Percentiles rank a stretch among this genome's conserved stretches.
These are phyloP conservation scores for Rosa lucieae DNA, from an alignment of 306 rosid species.

Conservation along the genomic window DNA sequence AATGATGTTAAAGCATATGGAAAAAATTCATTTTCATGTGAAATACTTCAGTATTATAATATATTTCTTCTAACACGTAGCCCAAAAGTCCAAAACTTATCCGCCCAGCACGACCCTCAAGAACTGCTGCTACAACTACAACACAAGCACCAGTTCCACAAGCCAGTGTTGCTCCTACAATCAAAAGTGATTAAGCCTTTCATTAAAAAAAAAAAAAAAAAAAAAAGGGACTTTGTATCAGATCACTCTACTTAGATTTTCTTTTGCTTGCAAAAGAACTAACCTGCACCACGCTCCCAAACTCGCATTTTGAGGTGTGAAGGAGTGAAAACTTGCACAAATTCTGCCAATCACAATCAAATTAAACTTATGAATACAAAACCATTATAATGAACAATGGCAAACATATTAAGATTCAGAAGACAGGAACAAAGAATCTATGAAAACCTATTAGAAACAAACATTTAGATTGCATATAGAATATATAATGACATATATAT, in stretches of 20 bases:
- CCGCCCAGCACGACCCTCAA: slow-evolving; percentile 81
- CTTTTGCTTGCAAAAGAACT: slow-evolving; percentile 14
- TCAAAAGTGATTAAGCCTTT: no score
- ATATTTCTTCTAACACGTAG: no score
- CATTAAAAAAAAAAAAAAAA: no score
- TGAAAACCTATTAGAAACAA: no score
- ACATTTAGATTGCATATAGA: no score
- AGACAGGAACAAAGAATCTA: background rate
- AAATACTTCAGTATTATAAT: no score
- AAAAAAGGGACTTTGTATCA: background rate
- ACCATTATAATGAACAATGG: background rate
- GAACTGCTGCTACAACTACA: slow-evolving; percentile 84
- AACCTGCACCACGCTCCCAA: slow-evolving; percentile 99
- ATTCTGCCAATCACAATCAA: slow-evolving; percentile 55
- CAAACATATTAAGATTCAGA: background rate
- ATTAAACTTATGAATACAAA: slow-evolving; percentile 1
- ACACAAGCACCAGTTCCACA: slow-evolving; percentile 99
- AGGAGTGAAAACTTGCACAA: slow-evolving; percentile 74
- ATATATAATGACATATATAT: background rate
- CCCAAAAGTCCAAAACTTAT: slow-evolving; percentile 35
- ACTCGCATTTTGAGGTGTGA: slow-evolving; percentile 91
- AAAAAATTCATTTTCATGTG: no score
- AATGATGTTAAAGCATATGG: no score
- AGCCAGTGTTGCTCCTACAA: slow-evolving; percentile 81
- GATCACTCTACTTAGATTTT: background rate